These are phyloP conservation scores for Casuarina cunninghamiana DNA, from an alignment of 306 rosid genomes.

Conservation along the genomic window DNA sequence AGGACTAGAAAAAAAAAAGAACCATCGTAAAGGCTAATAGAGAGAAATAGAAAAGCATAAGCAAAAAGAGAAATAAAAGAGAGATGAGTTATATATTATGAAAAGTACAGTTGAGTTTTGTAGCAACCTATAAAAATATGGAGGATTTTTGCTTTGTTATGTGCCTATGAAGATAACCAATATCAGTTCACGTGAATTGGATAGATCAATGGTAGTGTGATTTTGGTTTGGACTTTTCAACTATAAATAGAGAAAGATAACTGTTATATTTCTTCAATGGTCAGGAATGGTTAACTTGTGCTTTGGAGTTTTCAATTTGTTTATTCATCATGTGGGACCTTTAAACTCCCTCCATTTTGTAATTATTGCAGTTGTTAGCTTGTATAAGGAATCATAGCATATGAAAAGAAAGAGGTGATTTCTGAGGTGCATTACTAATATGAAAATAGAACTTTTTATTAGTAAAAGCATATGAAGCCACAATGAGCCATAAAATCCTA, in stretches of 20 bases:
- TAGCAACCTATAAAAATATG: neutral
- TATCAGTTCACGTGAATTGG: conserved; percentile 31
- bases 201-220: conserved; percentile 6
- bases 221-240: neutral
- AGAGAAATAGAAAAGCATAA: too few relatives aligned
- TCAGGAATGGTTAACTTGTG: neutral
- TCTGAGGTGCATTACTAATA: neutral
- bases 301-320: neutral
- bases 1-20: neutral
- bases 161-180: conserved; percentile 29
- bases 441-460: neutral
- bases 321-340: neutral
- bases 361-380: neutral
- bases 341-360: neutral
- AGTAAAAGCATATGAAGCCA: neutral
- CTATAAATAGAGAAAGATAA: too few relatives aligned
- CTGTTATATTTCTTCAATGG: neutral
- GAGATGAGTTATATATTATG: conserved; percentile 24
- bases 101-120: conserved; percentile 10
- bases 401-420: neutral
- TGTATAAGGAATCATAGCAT: neutral
- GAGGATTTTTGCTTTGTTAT: conserved; percentile 18
- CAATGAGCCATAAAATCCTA: neutral
- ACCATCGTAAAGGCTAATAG: too few relatives aligned
- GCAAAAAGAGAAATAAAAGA: conserved; percentile 21